phyloP scores from a whole-genome alignment of 2,329 filamentous ascomycete species.

The Trichophyton rubrum region DNA sequence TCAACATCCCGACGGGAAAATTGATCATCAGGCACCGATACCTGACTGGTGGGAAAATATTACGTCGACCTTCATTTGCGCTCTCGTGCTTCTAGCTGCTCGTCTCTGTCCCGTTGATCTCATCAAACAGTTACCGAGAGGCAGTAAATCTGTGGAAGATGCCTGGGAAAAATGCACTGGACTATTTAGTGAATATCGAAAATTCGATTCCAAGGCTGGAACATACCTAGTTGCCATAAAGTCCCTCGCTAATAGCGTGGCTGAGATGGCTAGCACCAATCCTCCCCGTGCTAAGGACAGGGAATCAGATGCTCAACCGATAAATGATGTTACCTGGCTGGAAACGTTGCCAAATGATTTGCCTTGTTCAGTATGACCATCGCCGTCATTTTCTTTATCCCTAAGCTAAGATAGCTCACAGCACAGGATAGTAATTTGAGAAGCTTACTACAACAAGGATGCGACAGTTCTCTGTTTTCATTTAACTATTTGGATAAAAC shows the following conservation, averaged over 20 bases:
- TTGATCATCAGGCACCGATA: slow-evolving; percentile 5
- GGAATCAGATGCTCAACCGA: not conserved
- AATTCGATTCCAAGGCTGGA: slow-evolving; percentile 4
- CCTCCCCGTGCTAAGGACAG: not conserved
- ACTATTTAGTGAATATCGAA: slow-evolving; percentile 9
- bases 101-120: slow-evolving; percentile 9
- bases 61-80: slow-evolving; percentile 11
- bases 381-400: not conserved
- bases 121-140: slow-evolving; percentile 3
- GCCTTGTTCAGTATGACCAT: not conserved
- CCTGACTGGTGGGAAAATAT: slow-evolving; percentile 14
- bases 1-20: not conserved
- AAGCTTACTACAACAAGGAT: no score
- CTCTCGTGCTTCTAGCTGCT: slow-evolving; percentile 11
- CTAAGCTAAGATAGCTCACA: no score
- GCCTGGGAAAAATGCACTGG: slow-evolving; percentile 7
- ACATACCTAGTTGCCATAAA: slow-evolving; percentile 9
- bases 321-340: slow-evolving; percentile 12
- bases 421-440: no score
- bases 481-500: no score
- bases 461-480: no score
- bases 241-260: not conserved
- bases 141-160: slow-evolving; percentile 1
- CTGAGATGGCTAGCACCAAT: not conserved
- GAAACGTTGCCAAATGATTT: slow-evolving; percentile 13